Base-by-base conservation (phyloP, 2,329 filamentous ascomycete genomes). In the Aspergillus vadensis region DNA sequence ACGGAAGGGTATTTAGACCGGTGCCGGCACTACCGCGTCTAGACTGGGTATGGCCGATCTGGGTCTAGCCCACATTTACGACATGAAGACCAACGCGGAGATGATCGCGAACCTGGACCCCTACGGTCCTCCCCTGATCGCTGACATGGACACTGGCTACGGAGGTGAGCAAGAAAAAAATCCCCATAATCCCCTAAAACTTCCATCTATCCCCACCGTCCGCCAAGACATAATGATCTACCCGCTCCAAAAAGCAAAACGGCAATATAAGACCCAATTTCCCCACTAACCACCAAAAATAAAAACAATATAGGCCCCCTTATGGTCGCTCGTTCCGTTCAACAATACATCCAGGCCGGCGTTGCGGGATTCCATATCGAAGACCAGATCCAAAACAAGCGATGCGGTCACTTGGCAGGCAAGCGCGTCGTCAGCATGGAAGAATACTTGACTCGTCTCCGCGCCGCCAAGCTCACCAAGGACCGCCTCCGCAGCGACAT, bases 91-190 rank as follows among this genome's bases (percentile, higher is more conserved):
- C 48, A 85, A 88, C 70, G 86, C 86, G n/a, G 79, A 81, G 55
- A 88, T 88, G 85, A 86, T 90, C 59, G 85, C 86, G 58, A 81
- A 81, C 44, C 78, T 89, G 30, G 79, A 86, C 64, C 81, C 82
- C 0, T 73, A 69, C 23, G 70, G 72, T 0, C 76, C 83, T 0
- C 87, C 87, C 0, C 70, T 90, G 19, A 88, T 89, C 65, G 86
- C 82, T 14, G 82, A 85, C 57, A 81, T 81, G 69, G 82, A 85
- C 65, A 83, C 81, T 1, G 82, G 82, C 3, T 84, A 84, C 61
- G 82, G 82, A 60, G 80, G 78, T 73, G 66, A 36, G 67, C 25
- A 8, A n/a, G n/a, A n/a, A n/a, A n/a, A n/a, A 27, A 25, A 21
- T n/a, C 15, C 25, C 2, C 39, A 27, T 27, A 27, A 27, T 27